A percentile compares a stretch with the other conserved stretches of the same genome.
These are phyloP conservation scores for Juncus effusus DNA, from an alignment of 176 grass and related monocot genomes.

Conservation along the genomic window DNA sequence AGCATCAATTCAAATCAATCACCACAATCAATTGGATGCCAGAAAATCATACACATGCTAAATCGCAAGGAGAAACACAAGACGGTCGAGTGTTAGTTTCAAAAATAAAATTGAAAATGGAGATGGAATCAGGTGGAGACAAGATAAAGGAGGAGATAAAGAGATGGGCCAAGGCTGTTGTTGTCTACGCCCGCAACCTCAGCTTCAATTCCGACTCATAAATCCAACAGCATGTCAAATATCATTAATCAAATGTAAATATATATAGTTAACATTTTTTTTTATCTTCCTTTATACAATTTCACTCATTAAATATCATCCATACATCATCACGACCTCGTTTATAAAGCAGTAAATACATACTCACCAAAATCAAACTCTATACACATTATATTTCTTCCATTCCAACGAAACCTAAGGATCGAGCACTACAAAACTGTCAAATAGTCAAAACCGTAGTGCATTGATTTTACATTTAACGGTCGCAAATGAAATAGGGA, in stretches of 20 bases:
- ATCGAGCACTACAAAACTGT: slow-evolving; percentile 51
- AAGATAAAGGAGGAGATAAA: slow-evolving; percentile 62
- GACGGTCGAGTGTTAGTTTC: slow-evolving; percentile 30
- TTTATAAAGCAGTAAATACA: no score
- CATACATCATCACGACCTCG: neutral
- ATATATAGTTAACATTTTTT: no score
- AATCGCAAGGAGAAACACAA: no score
- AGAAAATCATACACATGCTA: no score
- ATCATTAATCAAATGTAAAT: neutral
- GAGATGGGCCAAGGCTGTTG: slow-evolving; percentile 75
- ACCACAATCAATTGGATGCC: no score
- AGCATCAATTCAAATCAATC: no score
- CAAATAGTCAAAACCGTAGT: slow-evolving; percentile 14
- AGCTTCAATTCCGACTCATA: slow-evolving; percentile 40
- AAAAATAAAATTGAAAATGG: slow-evolving; percentile 27
- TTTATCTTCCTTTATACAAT: no score
- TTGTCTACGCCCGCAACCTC: slow-evolving; percentile 50
- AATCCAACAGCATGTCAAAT: neutral
- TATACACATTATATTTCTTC: neutral
- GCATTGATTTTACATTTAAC: no score
- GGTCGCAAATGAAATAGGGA: no score
- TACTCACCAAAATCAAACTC: neutral
- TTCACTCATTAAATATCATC: neutral
- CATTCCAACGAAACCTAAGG: neutral
- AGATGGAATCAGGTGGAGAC: slow-evolving; percentile 30